phyloP scores from a whole-genome alignment of 176 grass and related monocot species.

The Saccharum officinarum region DNA sequence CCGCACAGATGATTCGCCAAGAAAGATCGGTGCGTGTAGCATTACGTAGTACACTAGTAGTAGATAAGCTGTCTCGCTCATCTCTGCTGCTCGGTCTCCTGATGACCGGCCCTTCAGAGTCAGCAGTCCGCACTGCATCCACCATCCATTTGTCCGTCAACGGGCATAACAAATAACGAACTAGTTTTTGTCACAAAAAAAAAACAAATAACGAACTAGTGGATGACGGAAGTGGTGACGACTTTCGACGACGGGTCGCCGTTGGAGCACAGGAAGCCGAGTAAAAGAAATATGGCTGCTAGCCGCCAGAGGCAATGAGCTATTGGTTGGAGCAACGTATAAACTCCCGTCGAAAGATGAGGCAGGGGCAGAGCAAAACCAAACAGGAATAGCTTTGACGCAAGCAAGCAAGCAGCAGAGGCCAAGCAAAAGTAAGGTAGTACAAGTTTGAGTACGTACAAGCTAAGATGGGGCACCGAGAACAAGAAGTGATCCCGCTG shows the following conservation, averaged over 20 bases:
- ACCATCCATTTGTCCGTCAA: background rate
- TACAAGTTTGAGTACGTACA: background rate
- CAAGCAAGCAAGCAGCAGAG: background rate
- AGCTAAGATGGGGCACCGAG: constrained; percentile 1
- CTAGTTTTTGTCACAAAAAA: too few species aligned
- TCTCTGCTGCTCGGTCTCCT: too few species aligned
- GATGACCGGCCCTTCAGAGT: background rate
- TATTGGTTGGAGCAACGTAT: background rate
- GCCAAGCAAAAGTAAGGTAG: background rate
- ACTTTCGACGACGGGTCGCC: background rate
- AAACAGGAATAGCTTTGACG: too few species aligned
- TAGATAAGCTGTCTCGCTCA: too few species aligned
- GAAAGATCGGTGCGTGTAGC: too few species aligned
- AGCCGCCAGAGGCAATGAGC: background rate
- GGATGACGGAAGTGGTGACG: too few species aligned
- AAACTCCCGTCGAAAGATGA: background rate
- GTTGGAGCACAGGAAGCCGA: background rate
- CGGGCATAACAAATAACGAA: background rate
- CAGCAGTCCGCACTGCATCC: background rate
- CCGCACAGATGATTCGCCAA: too few species aligned
- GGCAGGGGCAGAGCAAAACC: background rate
- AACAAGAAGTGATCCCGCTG: background rate
- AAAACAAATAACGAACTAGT: background rate
- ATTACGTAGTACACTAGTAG: too few species aligned
- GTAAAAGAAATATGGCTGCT: background rate